phyloP scores from a whole-genome alignment of 805 yeast genomes.

The Metschnikowia rubicola region DNA sequence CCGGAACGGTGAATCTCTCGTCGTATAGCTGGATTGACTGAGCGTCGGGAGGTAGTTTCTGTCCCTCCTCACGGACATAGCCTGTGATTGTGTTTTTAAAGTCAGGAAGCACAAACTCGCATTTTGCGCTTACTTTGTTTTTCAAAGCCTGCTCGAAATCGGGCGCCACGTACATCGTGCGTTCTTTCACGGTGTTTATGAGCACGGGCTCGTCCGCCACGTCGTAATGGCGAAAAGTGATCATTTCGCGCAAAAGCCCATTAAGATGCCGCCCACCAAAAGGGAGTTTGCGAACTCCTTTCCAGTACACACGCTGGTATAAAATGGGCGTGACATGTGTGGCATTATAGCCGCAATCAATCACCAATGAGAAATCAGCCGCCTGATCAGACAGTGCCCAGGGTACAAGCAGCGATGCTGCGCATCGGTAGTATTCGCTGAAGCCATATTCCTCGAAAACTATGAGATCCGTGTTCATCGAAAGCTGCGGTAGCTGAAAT shows the following conservation, averaged over 20 bases:
- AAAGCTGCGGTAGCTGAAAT: slow-evolving; percentile 73
- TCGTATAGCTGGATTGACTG: slow-evolving; percentile 71
- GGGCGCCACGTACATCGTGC: slow-evolving; percentile 62
- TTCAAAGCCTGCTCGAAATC: slow-evolving; percentile 52
- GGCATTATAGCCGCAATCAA: slow-evolving; percentile 85
- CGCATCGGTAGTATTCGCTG: slow-evolving; percentile 61
- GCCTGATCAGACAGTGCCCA: slow-evolving; percentile 37
- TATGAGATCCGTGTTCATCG: slow-evolving; percentile 84
- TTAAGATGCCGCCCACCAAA: slow-evolving; percentile 85
- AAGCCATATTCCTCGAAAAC: slow-evolving; percentile 93
- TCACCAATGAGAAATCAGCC: slow-evolving; percentile 67
- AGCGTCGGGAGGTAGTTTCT: slow-evolving; percentile 40
- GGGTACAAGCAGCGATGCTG: slow-evolving; percentile 59
- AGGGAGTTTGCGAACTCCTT: slow-evolving; percentile 73
- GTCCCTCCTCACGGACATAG: slow-evolving; percentile 44
- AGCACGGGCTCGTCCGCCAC: slow-evolving; percentile 86
- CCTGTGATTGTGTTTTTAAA: slow-evolving; percentile 79
- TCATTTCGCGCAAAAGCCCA: slow-evolving; percentile 77
- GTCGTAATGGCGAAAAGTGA: slow-evolving; percentile 89
- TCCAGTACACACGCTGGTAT: slow-evolving; percentile 71
- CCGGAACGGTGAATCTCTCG: slow-evolving; percentile 88
- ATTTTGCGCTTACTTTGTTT: slow-evolving; percentile 31
- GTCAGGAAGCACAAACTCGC: slow-evolving; percentile 85
- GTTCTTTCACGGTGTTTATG: slow-evolving; percentile 82
- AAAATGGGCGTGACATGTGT: slow-evolving; percentile 86